Conservation (phyloP, 768 basidiomycete species). For the Trametes gibbosa region DNA sequence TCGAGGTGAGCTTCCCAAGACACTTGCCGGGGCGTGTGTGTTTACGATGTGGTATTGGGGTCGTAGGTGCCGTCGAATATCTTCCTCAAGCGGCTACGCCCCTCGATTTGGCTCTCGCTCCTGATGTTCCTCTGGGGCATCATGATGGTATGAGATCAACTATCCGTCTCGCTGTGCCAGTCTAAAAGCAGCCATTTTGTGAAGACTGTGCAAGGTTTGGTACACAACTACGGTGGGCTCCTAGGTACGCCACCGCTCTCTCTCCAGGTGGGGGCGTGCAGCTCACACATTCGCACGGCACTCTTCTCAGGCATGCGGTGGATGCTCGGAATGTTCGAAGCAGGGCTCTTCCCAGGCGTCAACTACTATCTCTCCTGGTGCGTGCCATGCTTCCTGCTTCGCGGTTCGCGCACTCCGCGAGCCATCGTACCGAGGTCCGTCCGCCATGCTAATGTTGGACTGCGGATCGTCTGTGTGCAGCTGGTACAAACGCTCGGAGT, state of each 20-base stretch:
- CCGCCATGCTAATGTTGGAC: constrained; percentile 11
- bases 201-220: constrained; percentile 71
- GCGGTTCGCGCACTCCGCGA: background rate
- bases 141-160: constrained; percentile 59
- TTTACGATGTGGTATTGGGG: background rate
- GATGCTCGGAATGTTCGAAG: constrained; percentile 74
- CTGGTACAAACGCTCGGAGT: constrained; percentile 75
- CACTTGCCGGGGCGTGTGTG: background rate
- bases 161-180: background rate
- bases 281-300: background rate
- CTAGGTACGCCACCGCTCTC: constrained; percentile 45
- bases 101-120: constrained; percentile 72
- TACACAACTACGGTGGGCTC: constrained; percentile 66
- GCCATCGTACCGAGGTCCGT: constrained; percentile 7
- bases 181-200: background rate
- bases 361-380: constrained; percentile 75
- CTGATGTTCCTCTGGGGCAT: constrained; percentile 76
- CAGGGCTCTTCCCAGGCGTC: constrained; percentile 50
- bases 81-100: constrained; percentile 68
- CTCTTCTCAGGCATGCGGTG: constrained; percentile 56
- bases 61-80: constrained; percentile 65
- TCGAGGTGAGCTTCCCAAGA: constrained; percentile 47
- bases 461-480: constrained; percentile 26
- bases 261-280: too few relatives aligned
- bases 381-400: constrained; percentile 15